A percentile compares a stretch with the other conserved stretches of the same genome.
These are phyloP conservation scores for Tephrocybe sp. DNA, from an alignment of 768 basidiomycete species.

Conservation along the genomic window DNA sequence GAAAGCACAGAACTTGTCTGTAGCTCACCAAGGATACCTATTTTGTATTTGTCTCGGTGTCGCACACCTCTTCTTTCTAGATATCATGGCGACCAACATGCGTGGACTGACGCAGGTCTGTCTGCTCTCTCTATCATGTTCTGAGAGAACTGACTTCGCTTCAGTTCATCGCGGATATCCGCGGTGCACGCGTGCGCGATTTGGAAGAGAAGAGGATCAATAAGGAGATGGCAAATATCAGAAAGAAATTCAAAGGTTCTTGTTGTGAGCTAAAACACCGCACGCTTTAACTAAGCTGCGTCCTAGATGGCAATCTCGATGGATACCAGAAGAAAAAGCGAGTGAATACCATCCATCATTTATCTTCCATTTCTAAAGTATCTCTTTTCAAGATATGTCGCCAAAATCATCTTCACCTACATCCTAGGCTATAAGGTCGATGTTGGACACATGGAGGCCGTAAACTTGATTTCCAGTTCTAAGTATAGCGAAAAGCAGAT, in stretches of 20 bases:
- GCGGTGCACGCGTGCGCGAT: conserved; percentile 94
- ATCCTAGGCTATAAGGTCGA: conserved; percentile 99
- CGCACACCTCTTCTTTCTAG: not conserved
- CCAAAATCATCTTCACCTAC: conserved; percentile 98
- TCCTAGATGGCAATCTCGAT: conserved; percentile 76
- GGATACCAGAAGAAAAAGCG: conserved; percentile 94
- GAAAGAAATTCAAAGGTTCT: conserved; percentile 96
- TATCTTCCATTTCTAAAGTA: not conserved
- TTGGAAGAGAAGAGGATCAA: conserved; percentile 98
- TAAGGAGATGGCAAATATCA: conserved; percentile 99
- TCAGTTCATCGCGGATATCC: conserved; percentile 98
- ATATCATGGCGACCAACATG: conserved; percentile 84
- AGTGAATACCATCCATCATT: conserved; percentile 18
- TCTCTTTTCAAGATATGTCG: conserved; percentile 73
- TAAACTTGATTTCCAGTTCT: conserved; percentile 91
- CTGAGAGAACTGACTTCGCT: conserved; percentile 11
- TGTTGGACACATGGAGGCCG: conserved; percentile 98
- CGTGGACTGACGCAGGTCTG: conserved; percentile 86
- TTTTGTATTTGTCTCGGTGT: not conserved
- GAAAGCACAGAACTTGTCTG: too few relatives aligned
- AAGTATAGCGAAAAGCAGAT: conserved; percentile 99
- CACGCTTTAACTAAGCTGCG: conserved; percentile 6
- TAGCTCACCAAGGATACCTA: not conserved
- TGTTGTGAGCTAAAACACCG: not conserved
- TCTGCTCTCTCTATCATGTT: not conserved